These are phyloP conservation scores for Waltiozyma sp. DNA, from an alignment of 1,139 yeast genomes.

Conservation along the genomic window DNA sequence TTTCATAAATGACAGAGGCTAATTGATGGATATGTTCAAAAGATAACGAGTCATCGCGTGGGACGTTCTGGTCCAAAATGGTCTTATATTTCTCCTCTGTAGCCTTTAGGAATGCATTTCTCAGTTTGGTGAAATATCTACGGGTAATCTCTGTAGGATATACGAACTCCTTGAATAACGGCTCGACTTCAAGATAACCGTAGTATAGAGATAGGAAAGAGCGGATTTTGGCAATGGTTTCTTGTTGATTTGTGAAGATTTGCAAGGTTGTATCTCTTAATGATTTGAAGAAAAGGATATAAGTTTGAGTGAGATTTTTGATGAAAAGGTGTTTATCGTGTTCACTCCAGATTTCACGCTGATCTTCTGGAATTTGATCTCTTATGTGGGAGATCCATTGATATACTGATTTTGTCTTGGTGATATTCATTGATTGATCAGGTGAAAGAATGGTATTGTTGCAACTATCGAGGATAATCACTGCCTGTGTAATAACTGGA, in stretches of 20 bases:
- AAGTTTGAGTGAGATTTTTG: background rate
- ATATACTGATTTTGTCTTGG: background rate
- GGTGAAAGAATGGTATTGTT: background rate
- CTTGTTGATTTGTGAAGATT: background rate
- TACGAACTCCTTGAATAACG: background rate
- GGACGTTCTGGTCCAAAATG: background rate
- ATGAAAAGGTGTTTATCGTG: background rate
- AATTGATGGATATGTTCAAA: background rate
- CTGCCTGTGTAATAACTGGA: background rate
- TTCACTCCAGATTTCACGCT: background rate
- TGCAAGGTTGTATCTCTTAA: background rate
- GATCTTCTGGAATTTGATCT: background rate
- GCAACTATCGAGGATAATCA: background rate
- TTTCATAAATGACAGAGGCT: background rate
- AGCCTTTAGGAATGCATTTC: background rate
- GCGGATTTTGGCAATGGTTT: background rate
- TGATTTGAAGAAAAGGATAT: background rate
- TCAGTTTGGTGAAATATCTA: background rate
- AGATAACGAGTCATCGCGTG: background rate
- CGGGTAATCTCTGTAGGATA: background rate
- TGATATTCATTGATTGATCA: background rate
- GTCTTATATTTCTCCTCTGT: background rate
- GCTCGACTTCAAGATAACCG: background rate
- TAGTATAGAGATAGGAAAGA: background rate
- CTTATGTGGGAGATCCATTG: background rate